Conservation (phyloP, 2,329 filamentous ascomycete genomes). For the Apiospora hydei region DNA sequence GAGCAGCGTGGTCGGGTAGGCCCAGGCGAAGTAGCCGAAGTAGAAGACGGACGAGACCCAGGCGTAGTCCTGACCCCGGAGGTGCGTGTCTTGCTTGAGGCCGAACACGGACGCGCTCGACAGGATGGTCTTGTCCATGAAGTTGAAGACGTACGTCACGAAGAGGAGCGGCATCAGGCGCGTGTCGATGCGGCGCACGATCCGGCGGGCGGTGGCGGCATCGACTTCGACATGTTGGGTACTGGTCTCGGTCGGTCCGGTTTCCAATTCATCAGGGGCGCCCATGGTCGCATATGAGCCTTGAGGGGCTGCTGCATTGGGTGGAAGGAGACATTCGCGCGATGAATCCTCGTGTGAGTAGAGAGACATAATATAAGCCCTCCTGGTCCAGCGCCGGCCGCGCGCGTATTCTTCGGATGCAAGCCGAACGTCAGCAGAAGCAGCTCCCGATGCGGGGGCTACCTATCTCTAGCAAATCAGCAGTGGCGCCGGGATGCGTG, state of each 20-base stretch:
- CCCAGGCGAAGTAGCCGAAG: slow-evolving; percentile 57
- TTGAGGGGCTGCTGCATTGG: background rate
- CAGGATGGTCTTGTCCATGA: slow-evolving; percentile 51
- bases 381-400: background rate
- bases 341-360: background rate
- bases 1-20: slow-evolving; percentile 57
- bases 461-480: slow-evolving; percentile 14
- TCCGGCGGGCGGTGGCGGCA: slow-evolving; percentile 28
- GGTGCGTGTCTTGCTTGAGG: slow-evolving; percentile 54
- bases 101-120: slow-evolving; percentile 65
- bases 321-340: background rate
- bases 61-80: slow-evolving; percentile 53
- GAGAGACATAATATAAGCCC: slow-evolving; percentile 5
- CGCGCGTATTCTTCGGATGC: background rate
- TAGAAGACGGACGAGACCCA: slow-evolving; percentile 57
- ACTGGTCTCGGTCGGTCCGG: background rate
- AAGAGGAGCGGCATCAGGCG: slow-evolving; percentile 36
- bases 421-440: background rate
- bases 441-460: background rate
- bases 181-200: slow-evolving; percentile 36
- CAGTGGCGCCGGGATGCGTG: background rate
- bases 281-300: background rate
- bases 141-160: slow-evolving; percentile 38
- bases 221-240: slow-evolving; percentile 18
- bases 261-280: background rate